Conservation (phyloP, 2,329 filamentous ascomycete species). For the Drechslera avenae region DNA sequence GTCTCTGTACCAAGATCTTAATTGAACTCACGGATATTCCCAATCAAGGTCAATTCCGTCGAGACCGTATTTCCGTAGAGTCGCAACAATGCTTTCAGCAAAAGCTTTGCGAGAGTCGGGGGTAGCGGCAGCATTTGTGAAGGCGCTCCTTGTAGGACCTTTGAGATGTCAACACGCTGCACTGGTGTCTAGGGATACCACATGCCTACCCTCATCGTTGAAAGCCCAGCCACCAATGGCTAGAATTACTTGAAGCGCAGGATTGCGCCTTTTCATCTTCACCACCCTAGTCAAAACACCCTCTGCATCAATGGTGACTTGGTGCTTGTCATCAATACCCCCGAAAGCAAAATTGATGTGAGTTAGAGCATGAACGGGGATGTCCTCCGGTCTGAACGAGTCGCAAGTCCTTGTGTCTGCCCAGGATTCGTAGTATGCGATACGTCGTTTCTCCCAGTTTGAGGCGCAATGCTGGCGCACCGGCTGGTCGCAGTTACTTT, state of each 20-base stretch:
- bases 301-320: conserved; percentile 7
- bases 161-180: no score
- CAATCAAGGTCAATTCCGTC: conserved; percentile 56
- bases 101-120: no score
- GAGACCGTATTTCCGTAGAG: conserved; percentile 25
- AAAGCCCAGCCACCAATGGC: conserved; percentile 51
- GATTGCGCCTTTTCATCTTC: conserved; percentile 37
- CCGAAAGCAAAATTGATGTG: conserved; percentile 21
- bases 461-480: not conserved
- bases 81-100: no score
- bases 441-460: not conserved
- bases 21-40: conserved; percentile 4
- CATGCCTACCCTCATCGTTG: conserved; percentile 44
- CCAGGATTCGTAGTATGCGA: conserved; percentile 22
- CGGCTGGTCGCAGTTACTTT: not conserved
- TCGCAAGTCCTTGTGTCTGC: not conserved
- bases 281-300: not conserved
- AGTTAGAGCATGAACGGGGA: conserved; percentile 2
- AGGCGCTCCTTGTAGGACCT: no score
- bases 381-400: conserved; percentile 8
- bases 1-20: no score
- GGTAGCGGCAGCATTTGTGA: no score
- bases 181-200: conserved; percentile 29
- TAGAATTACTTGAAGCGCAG: conserved; percentile 43
- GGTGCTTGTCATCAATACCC: conserved; percentile 7